phyloP scores from a whole-genome alignment of 1,284 basidiomycete genomes.

The Leccinum fallax region DNA sequence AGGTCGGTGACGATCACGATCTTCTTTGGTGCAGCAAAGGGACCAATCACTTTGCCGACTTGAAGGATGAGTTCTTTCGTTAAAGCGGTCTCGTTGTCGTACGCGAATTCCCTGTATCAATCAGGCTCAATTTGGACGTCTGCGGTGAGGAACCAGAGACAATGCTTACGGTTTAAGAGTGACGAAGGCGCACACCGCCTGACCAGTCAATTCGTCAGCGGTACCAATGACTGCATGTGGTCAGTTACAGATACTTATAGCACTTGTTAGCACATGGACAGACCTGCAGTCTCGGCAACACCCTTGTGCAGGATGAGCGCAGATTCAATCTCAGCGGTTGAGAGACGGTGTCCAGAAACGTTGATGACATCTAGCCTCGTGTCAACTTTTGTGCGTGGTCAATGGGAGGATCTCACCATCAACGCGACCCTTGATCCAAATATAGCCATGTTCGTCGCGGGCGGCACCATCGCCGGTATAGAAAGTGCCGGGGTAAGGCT shows the following conservation, averaged over 20 bases:
- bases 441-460: slow-evolving; percentile 94
- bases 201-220: slow-evolving; percentile 86
- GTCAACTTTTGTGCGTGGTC: slow-evolving; percentile 4
- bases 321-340: slow-evolving; percentile 97
- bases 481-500: slow-evolving; percentile 87
- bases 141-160: neutral
- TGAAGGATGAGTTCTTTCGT: slow-evolving; percentile 91
- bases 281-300: slow-evolving; percentile 90
- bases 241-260: slow-evolving; percentile 2
- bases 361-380: slow-evolving; percentile 77
- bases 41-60: slow-evolving; percentile 95
- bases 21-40: slow-evolving; percentile 94
- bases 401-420: slow-evolving; percentile 67
- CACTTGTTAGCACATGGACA: slow-evolving; percentile 15
- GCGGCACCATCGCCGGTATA: slow-evolving; percentile 97
- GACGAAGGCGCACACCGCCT: slow-evolving; percentile 86
- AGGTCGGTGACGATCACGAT: slow-evolving; percentile 86
- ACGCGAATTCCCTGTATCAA: slow-evolving; percentile 75
- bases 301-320: slow-evolving; percentile 93
- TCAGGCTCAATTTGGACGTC: neutral
- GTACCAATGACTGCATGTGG: slow-evolving; percentile 74
- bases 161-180: slow-evolving; percentile 73
- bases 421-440: slow-evolving; percentile 98
- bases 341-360: slow-evolving; percentile 95
- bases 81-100: slow-evolving; percentile 75